Percentiles rank a stretch among this genome's conserved stretches.
These are phyloP conservation scores for Hemisphaericaspora lyxosophila DNA, from an alignment of 1,139 yeast genomes.

Conservation along the genomic window DNA sequence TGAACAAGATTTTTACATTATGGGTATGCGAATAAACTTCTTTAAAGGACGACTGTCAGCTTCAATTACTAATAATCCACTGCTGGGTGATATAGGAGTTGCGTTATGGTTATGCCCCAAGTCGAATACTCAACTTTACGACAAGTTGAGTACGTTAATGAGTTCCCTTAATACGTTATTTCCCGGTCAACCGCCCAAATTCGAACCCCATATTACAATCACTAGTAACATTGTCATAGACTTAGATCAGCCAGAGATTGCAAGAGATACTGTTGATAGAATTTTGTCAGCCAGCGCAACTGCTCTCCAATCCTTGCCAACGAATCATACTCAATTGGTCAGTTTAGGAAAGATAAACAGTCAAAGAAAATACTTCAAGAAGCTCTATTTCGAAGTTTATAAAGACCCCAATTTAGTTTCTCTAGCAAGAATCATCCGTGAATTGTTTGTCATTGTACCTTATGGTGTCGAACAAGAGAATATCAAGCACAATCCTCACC, in stretches of 20 bases:
- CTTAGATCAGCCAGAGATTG: slow-evolving; percentile 33
- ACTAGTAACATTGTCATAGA: slow-evolving; percentile 57
- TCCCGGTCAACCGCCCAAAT: slow-evolving; percentile 62
- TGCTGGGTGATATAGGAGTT: slow-evolving; percentile 36
- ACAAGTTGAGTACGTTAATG: slow-evolving; percentile 60
- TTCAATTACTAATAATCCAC: slow-evolving; percentile 2
- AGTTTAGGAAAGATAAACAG: slow-evolving; percentile 38
- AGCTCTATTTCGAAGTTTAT: slow-evolving; percentile 58
- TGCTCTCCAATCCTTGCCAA: slow-evolving; percentile 54
- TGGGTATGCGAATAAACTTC: slow-evolving; percentile 21
- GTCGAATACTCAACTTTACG: slow-evolving; percentile 52
- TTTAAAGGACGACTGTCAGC: slow-evolving; percentile 1
- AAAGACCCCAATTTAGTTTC: slow-evolving; percentile 60
- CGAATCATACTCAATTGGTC: slow-evolving; percentile 36
- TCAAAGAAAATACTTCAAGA: slow-evolving; percentile 55
- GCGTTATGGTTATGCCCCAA: slow-evolving; percentile 81
- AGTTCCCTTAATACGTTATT: slow-evolving; percentile 66
- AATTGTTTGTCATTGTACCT: slow-evolving; percentile 57
- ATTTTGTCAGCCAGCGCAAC: slow-evolving; percentile 66
- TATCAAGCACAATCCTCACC: slow-evolving; percentile 38
- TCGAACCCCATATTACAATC: slow-evolving; percentile 78
- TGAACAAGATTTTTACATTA: slow-evolving; percentile 4
- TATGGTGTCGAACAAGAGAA: slow-evolving; percentile 37
- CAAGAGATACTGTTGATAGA: slow-evolving; percentile 56
- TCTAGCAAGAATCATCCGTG: slow-evolving; percentile 69